These are phyloP conservation scores for Trypanosoma platydactyli DNA, from an alignment of 208 protist species.

Conservation along the genomic window DNA sequence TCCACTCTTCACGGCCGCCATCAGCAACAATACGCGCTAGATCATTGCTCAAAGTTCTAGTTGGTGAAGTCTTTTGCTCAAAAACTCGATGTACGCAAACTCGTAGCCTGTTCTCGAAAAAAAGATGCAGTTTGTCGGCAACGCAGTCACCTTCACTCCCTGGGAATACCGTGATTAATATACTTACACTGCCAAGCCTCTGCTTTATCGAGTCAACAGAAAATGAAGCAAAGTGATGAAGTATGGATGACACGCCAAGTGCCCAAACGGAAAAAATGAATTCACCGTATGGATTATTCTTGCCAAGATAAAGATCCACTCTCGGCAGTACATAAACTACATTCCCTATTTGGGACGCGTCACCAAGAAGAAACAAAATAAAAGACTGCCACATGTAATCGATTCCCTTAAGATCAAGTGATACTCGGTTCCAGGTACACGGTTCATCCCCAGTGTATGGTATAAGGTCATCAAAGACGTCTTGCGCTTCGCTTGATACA, in stretches of 20 bases:
- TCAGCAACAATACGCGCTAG: neutral
- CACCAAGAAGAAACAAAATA: slow-evolving; percentile 20
- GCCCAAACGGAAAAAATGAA: slow-evolving; percentile 59
- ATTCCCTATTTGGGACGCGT: neutral
- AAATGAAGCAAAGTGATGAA: slow-evolving; percentile 36
- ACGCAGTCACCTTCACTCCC: slow-evolving; percentile 23
- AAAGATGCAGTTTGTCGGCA: slow-evolving; percentile 48
- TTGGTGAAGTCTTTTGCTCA: neutral
- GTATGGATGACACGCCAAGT: slow-evolving; percentile 32
- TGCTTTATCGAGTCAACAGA: slow-evolving; percentile 28
- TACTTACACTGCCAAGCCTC: slow-evolving; percentile 22
- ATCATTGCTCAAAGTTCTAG: neutral
- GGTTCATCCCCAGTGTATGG: neutral
- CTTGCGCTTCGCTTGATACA: neutral
- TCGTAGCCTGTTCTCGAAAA: slow-evolving; percentile 46
- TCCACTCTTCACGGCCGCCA: slow-evolving; percentile 22
- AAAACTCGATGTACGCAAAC: slow-evolving; percentile 32
- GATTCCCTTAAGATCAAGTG: slow-evolving; percentile 26
- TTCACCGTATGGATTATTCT: slow-evolving; percentile 31
- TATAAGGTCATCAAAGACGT: neutral
- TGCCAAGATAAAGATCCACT: slow-evolving; percentile 39
- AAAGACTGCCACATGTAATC: slow-evolving; percentile 32
- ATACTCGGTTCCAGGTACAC: neutral
- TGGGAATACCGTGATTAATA: slow-evolving; percentile 36
- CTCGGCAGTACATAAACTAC: slow-evolving; percentile 33